A percentile compares a stretch with the other conserved stretches of the same genome.
These are phyloP conservation scores for Clonostachys rhizophaga DNA, from an alignment of 2,329 filamentous ascomycete species.

Conservation along the genomic window DNA sequence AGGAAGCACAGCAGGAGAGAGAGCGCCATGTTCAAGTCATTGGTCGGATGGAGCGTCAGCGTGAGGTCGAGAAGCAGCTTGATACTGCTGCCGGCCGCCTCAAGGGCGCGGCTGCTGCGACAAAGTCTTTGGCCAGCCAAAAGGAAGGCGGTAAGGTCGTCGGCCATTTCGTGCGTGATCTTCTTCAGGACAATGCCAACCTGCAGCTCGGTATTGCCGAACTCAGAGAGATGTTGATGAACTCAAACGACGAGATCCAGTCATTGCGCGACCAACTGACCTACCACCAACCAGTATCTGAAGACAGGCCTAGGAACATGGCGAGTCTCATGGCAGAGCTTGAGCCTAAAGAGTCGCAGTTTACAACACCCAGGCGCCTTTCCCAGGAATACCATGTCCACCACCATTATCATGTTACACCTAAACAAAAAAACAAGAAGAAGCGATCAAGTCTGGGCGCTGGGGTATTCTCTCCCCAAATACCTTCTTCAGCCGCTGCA, in stretches of 20 bases:
- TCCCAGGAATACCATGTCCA: constrained; percentile 86
- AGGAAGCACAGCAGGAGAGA: constrained; percentile 73
- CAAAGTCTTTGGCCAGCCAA: constrained; percentile 52
- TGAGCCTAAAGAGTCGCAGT: constrained; percentile 30
- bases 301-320: constrained; percentile 28
- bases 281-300: constrained; percentile 65
- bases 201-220: constrained; percentile 90
- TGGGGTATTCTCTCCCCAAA: constrained; percentile 54
- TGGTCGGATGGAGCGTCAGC: constrained; percentile 76
- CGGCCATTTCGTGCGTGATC: constrained; percentile 94
- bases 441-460: constrained; percentile 62
- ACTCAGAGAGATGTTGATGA: constrained; percentile 82
- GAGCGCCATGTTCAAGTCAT: constrained; percentile 79
- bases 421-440: constrained; percentile 65
- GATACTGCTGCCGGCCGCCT: constrained; percentile 74
- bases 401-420: constrained; percentile 80
- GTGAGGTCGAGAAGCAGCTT: constrained; percentile 77
- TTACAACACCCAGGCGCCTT: constrained; percentile 6
- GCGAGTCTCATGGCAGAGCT: constrained; percentile 70
- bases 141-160: constrained; percentile 66
- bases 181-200: constrained; percentile 91
- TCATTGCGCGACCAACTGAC: constrained; percentile 75
- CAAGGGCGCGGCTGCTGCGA: constrained; percentile 75
- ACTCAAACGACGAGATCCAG: constrained; percentile 92
- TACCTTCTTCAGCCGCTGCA: not conserved